These are phyloP conservation scores for Biscutella laevigata DNA, from an alignment of 441 rosid genomes.

Conservation along the genomic window DNA sequence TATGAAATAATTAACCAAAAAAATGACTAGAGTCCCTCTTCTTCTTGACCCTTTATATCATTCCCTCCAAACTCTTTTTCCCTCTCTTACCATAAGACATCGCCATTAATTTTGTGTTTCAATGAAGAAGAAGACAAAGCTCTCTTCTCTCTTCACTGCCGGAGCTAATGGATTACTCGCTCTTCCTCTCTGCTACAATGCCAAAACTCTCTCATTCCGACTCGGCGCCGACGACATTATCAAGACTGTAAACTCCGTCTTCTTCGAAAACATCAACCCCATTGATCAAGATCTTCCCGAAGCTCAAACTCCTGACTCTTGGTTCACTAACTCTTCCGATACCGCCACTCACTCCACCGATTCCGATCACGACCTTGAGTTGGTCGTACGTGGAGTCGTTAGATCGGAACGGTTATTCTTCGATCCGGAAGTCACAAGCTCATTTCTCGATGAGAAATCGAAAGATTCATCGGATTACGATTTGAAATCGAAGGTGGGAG, in stretches of 20 bases:
- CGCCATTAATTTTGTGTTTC: no score
- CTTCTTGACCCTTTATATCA: no score
- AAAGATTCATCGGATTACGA: not conserved
- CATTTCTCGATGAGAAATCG: not conserved
- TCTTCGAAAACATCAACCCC: conserved; percentile 15
- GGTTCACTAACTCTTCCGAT: conserved; percentile 56
- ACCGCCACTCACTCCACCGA: conserved; percentile 30
- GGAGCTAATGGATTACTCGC: conserved; percentile 11
- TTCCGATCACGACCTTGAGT: conserved; percentile 27
- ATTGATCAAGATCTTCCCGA: not conserved
- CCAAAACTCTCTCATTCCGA: conserved; percentile 23
- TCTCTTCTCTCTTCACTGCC: conserved; percentile 18
- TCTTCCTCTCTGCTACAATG: conserved; percentile 27
- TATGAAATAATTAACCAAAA: no score
- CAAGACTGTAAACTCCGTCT: conserved; percentile 28
- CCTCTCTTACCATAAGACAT: no score
- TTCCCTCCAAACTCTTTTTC: no score
- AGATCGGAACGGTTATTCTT: conserved; percentile 31
- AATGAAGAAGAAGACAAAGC: conserved; percentile 26
- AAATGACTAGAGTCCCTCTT: no score
- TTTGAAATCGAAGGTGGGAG: not conserved
- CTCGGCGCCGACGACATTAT: conserved; percentile 20
- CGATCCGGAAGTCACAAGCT: conserved; percentile 29
- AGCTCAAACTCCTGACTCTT: conserved; percentile 40
- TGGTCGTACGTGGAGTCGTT: conserved; percentile 17